Percentiles rank a stretch among this genome's conserved stretches.
Evolutionary conservation across 139 green algal species (phyloP).

Genomic region (Coelastrella sp.): DNA sequence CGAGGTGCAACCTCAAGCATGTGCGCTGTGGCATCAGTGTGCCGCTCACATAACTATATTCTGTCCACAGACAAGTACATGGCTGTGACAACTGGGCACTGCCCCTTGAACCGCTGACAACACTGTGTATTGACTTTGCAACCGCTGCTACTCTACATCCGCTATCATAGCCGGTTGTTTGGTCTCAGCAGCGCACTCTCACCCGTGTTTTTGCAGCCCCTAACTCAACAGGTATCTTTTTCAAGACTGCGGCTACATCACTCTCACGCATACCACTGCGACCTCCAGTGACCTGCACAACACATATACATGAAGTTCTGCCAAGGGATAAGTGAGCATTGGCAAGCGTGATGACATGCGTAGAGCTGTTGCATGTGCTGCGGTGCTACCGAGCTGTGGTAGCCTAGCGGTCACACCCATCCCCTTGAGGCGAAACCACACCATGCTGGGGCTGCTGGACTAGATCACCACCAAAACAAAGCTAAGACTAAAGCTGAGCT

Average conservation of each 20-base stretch:
- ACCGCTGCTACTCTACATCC: neutral
- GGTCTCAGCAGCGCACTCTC: neutral
- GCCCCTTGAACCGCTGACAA: no score
- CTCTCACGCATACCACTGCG: conserved; percentile 29
- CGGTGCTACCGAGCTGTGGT: no score
- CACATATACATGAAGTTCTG: no score
- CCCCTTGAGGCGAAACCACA: neutral
- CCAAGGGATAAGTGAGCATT: neutral
- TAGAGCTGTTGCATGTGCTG: neutral
- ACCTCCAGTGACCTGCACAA: conserved; percentile 10
- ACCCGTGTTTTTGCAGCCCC: conserved; percentile 42
- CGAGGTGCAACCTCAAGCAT: no score
- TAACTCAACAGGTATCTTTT: conserved; percentile 47
- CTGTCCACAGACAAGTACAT: no score
- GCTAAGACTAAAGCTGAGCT: neutral
- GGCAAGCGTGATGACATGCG: neutral
- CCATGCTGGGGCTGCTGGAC: neutral
- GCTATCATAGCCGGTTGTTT: no score
- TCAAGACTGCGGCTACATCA: conserved; percentile 43
- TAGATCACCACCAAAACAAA: neutral
- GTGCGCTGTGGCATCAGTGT: no score
- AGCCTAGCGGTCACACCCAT: neutral
- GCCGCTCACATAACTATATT: no score
- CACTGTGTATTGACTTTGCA: neutral
- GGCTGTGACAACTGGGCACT: no score